Evolutionary conservation across 129 eudicot species (phyloP).

Genomic region (Centaurea solstitialis): DNA sequence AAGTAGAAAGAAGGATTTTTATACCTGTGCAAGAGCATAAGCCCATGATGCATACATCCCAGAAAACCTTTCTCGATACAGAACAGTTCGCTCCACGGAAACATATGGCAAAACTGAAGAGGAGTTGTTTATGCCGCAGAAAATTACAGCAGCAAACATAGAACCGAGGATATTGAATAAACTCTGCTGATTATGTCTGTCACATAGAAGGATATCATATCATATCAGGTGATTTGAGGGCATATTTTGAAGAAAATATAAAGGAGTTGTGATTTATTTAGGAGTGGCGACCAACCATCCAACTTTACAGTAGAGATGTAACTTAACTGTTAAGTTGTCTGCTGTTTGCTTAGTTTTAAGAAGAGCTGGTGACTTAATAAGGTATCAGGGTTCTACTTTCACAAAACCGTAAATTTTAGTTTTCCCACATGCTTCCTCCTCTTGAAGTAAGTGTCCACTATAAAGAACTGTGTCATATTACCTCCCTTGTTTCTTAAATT

Average conservation of each 20-base stretch:
- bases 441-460: too few species aligned
- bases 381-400: background rate
- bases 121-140: conserved; percentile 51
- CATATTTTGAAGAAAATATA: conserved; percentile 16
- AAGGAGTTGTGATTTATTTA: background rate
- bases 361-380: background rate
- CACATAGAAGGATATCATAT: background rate
- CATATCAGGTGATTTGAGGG: background rate
- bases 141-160: conserved; percentile 39
- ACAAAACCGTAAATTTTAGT: background rate
- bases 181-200: conserved; percentile 48
- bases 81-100: conserved; percentile 39
- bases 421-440: background rate
- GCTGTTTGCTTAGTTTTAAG: background rate
- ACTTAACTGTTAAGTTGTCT: background rate
- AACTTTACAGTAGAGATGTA: background rate
- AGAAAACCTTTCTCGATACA: conserved; percentile 52
- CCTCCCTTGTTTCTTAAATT: too few species aligned
- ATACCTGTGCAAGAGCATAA: conserved; percentile 60
- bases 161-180: conserved; percentile 44
- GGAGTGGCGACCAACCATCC: background rate
- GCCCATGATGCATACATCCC: conserved; percentile 64
- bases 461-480: too few species aligned
- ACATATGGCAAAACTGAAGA: conserved; percentile 41
- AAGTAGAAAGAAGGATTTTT: background rate